Base-by-base conservation (phyloP, 2,329 filamentous ascomycete genomes). In the Colletotrichum endophyticum region DNA sequence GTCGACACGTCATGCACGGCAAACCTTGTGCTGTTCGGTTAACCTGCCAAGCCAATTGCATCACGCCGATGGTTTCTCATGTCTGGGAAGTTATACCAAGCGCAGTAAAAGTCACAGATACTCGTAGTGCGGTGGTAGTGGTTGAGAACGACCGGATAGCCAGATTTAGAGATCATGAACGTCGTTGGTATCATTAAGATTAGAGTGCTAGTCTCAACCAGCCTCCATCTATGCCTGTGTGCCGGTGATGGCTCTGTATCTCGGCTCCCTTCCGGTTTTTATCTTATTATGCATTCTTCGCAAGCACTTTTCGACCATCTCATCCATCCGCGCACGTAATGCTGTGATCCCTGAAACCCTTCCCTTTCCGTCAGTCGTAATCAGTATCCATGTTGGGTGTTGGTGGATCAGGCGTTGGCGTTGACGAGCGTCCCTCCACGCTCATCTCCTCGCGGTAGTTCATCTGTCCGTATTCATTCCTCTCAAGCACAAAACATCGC, bases 401-500 rank as follows among this genome's bases (percentile, higher is more conserved):
- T 15, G 67, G 75, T 6, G 75, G 72, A 12, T 78, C 77, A 4
- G 77, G 70, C 19, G 76, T 78, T 15, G 77, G 72, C n/a, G 77
- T 78, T 16, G 77, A 63, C n/a, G 77, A 78, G 39, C 76, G 72
- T 11, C 72, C 73, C 27, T 78, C 77, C 22, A 78, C 63, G 36
- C 69, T 67, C 67, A 67, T 73, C 27, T 78, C 76, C 59, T 78
- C 77, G 16, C 70, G 61, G 27, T 76, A 76, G 9, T 34, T n/a
- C 76, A 78, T 71, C 19, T 68, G 76, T 3, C 75, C 75, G 15
- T 66, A 56, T 8, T 71, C 66, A 6, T 68, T 68, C 66, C 80
- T 79, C 75, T 87, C 83, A 30, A 88, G 77, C 11, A 88, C 82
- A 68, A 89, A 89, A 76, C 87, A 88, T 44, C 88, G 80, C 80